These are phyloP conservation scores for Thraustotheca clavata DNA, from an alignment of 352 stramenopile genomes.

Conservation along the genomic window DNA sequence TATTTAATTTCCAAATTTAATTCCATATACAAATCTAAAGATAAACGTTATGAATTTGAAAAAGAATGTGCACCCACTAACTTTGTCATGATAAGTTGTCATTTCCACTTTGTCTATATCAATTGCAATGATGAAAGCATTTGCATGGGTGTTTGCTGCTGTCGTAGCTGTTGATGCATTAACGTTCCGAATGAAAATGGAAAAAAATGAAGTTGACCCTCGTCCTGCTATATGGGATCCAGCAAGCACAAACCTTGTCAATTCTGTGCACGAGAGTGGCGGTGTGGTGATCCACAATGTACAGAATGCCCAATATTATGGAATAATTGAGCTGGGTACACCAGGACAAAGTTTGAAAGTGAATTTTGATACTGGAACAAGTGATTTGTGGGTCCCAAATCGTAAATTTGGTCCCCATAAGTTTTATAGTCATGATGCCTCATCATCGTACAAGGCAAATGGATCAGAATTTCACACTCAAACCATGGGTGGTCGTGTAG, in stretches of 20 bases:
- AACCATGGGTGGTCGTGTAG: conserved; percentile 91
- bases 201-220: conserved; percentile 46
- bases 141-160: neutral
- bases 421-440: conserved; percentile 86
- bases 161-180: neutral
- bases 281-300: conserved; percentile 83
- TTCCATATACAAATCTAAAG: too few relatives aligned
- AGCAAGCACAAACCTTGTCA: conserved; percentile 24
- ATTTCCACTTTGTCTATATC: too few relatives aligned
- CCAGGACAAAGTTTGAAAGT: conserved; percentile 90
- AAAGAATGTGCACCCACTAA: too few relatives aligned
- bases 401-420: conserved; percentile 58
- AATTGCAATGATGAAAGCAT: too few relatives aligned
- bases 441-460: conserved; percentile 83
- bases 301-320: conserved; percentile 93
- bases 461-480: conserved; percentile 91
- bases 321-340: conserved; percentile 83
- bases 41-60: too few relatives aligned
- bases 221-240: conserved; percentile 42
- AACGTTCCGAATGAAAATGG: conserved; percentile 51
- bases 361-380: conserved; percentile 96
- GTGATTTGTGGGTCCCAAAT: conserved; percentile 94
- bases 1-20: too few relatives aligned
- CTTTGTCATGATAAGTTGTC: too few relatives aligned
- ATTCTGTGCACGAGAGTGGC: conserved; percentile 22